These are phyloP conservation scores for Alopecurus myosuroides DNA, from an alignment of 176 grass and related monocot genomes.

Conservation along the genomic window DNA sequence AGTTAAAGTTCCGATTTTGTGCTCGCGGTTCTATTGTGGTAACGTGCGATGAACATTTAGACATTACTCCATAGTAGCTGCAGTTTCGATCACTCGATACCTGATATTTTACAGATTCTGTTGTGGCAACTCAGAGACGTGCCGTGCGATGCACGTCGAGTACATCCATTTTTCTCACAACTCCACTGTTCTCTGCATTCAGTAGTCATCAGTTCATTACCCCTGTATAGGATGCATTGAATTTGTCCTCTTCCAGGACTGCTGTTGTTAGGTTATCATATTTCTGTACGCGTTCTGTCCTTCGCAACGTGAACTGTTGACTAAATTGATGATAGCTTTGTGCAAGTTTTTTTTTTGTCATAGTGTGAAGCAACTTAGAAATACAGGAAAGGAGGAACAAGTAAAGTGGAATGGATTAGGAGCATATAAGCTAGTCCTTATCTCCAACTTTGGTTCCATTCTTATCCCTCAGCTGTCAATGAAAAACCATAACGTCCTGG, in stretches of 20 bases:
- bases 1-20: constrained; percentile 3
- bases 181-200: constrained; percentile 5
- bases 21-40: not conserved
- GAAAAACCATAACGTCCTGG: not conserved
- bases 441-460: constrained; percentile 5
- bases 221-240: not conserved
- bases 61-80: not conserved
- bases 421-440: constrained; percentile 17
- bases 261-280: not conserved
- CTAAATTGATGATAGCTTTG: not conserved
- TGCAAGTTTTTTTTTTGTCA: not conserved
- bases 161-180: not conserved
- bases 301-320: not conserved
- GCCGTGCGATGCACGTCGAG: constrained; percentile 37
- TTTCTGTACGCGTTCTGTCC: not conserved
- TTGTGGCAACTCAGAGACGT: constrained; percentile 13
- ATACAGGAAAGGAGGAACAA: constrained; percentile 18
- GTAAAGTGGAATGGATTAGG: constrained; percentile 16
- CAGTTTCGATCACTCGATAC: not conserved
- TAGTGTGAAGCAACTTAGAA: not conserved
- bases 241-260: not conserved
- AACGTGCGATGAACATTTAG: not conserved
- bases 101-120: not conserved
- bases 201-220: not conserved
- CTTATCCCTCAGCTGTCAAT: not conserved